Base-by-base conservation (phyloP, 2,329 filamentous ascomycete genomes). In the Botryotinia calthae region DNA sequence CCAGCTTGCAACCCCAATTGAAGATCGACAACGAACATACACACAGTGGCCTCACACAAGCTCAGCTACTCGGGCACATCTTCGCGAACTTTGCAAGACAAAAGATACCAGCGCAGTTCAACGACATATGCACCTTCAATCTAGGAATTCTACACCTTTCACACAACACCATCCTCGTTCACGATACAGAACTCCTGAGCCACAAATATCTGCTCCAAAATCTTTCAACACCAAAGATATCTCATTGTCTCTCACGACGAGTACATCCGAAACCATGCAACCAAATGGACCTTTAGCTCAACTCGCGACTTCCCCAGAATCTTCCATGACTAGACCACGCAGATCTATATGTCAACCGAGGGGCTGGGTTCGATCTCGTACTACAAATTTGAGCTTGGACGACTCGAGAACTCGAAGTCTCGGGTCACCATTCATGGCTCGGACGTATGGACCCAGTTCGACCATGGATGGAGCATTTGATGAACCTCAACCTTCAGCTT, bases 241-340 rank as follows among this genome's bases (percentile, higher is more conserved):
- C 85, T 85, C 86, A 59, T 82, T 91, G 78, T 91, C 90, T 18
- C 83, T 92, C 70, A 84, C 86, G 1, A 82, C 90, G 44, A 90
- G 88, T 81, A 91, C 89, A 1, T 86, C 89, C 2, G 88, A 90
- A 59, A 86, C 86, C 2, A 91, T 92, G 90, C 87, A 90, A 76
- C 87, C 86, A 0, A 83, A 87, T 70, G 89, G 88, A 4, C 88
- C 89, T 16, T 78, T 92, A 71, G 89, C 89, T 3, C 87, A 88
- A 76, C 84, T 91, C 59, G 86, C 87, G n/a, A 82, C 82, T 71
- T 72, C 46, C 25, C 69, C 34, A 68, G 72, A 54, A 56, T 37
- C 37, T 31, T 25, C 37, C 25, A 59, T 54, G 25, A n/a, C 44
- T 61, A 37, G 63, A 25, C 58, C 71, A 14, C 40, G 34, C 14